Conservation (phyloP, 2,329 filamentous ascomycete species). For the Phyllosticta paracitricarpa region DNA sequence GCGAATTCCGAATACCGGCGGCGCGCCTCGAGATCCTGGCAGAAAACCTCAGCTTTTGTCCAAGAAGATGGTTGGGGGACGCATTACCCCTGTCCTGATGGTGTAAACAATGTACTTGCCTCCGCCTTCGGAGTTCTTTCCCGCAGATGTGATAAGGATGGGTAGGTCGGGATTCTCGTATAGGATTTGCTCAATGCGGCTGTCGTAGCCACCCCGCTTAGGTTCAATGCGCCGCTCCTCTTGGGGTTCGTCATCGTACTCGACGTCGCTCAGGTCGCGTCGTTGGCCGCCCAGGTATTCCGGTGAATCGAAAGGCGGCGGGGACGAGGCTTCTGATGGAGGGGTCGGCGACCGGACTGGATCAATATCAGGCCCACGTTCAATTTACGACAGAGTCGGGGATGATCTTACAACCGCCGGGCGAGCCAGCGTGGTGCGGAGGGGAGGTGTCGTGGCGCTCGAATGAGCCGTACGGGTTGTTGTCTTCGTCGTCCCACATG, state of each 20-base stretch:
- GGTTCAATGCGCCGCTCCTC: slow-evolving; percentile 40
- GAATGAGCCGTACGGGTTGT: slow-evolving; percentile 95
- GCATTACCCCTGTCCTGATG: slow-evolving; percentile 77
- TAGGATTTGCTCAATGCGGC: slow-evolving; percentile 92
- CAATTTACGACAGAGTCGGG: not conserved
- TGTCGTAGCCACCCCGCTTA: slow-evolving; percentile 84
- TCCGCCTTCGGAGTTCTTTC: slow-evolving; percentile 87
- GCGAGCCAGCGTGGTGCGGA: slow-evolving; percentile 39
- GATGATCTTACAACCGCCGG: slow-evolving; percentile 25
- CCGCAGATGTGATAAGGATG: slow-evolving; percentile 87
- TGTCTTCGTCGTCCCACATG: slow-evolving; percentile 99
- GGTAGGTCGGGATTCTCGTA: slow-evolving; percentile 87
- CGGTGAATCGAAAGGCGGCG: slow-evolving; percentile 51
- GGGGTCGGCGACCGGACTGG: slow-evolving; percentile 41
- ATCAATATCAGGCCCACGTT: not conserved
- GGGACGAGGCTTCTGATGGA: slow-evolving; percentile 61
- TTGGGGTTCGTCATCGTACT: slow-evolving; percentile 43
- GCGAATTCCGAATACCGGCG: slow-evolving; percentile 95
- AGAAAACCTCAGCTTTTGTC: slow-evolving; percentile 8
- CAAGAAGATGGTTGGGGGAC: not conserved
- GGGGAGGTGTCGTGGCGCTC: slow-evolving; percentile 73
- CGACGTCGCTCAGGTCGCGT: slow-evolving; percentile 49
- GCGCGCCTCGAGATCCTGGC: slow-evolving; percentile 85
- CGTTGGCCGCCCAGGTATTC: slow-evolving; percentile 42
- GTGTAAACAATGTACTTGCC: slow-evolving; percentile 96